Percentiles rank a stretch among this genome's conserved stretches.
Conservation (phyloP, 345 rosid genomes). For the Syzygium grande region DNA sequence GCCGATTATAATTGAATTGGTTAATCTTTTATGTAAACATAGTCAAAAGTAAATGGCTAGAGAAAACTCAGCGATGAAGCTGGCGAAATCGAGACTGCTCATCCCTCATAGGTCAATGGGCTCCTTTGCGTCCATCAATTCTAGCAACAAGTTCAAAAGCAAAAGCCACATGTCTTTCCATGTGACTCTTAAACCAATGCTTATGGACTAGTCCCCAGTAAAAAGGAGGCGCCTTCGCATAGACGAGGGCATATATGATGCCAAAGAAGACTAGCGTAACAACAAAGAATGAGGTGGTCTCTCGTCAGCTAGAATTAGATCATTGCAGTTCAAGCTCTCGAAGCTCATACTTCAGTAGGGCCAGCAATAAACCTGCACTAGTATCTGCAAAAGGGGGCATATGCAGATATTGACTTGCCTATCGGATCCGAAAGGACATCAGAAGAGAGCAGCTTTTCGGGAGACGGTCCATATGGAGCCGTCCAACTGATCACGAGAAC, state of each 20-base stretch:
- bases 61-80: neutral
- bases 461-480: neutral
- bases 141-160: neutral
- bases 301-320: constrained; percentile 2
- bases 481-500: constrained; percentile 3
- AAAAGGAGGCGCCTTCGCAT: neutral
- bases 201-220: constrained; percentile 3
- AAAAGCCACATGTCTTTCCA: neutral
- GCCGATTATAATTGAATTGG: too few species aligned
- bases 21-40: too few species aligned
- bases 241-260: neutral
- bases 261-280: constrained; percentile 11
- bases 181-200: neutral
- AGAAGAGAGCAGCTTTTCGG: constrained; percentile 5
- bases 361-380: neutral
- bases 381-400: neutral
- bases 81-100: constrained; percentile 3
- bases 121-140: neutral
- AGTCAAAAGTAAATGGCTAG: neutral
- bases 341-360: constrained; percentile 24
- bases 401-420: neutral
- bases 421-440: neutral
- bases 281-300: neutral
- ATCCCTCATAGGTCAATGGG: neutral
- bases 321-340: constrained; percentile 1